Base-by-base conservation (phyloP, 208 protist species). In the Leishmania arabica region DNA sequence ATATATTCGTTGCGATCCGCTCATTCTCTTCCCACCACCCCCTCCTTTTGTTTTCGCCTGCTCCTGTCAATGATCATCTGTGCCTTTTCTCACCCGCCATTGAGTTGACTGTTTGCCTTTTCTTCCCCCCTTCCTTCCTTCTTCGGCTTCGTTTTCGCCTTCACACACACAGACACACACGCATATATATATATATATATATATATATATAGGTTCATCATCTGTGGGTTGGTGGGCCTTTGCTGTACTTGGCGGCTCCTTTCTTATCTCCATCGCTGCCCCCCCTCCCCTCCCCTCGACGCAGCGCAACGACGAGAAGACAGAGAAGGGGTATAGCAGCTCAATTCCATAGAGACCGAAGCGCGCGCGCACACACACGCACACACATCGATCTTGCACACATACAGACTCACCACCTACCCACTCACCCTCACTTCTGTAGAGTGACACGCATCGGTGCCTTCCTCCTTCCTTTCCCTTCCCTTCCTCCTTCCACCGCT, bases 101-200 rank as follows among this genome's bases (percentile, higher is more conserved):
- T 24, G 11, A 11, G 56, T 24, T 31, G 56, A 62, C 27, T 21
- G 15, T 7, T 27, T 27, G 19, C 69, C 15, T 13, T 73, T 24
- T 27, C 37, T 49, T 34, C 37, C 9, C 17, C 45, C 34, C 34
- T 37, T 37, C 34, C 34, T 1, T 1, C 27, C 69, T 31, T 49
- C 19, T 49, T 49, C 68, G 3, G 17, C 21, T 45, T 17, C 40
- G 15, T 51, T 11, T 17, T 72, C 8, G 19, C 64, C 3, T 54
- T 21, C 31, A 64, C 34, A 37, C 34, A 37, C 0, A 37, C 0
- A 1, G n/a, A n/a, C n/a, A n/a, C n/a, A n/a, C n/a, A n/a, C n/a
- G n/a, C n/a, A n/a, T 34, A 64, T 64, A 64, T 64, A 64, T 64
- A 64, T 64, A 64, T 54, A 2, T 34, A 64, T 64, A 64, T 64